phyloP scores from a whole-genome alignment of 352 stramenopile genomes.

The Globisporangium spinosum region DNA sequence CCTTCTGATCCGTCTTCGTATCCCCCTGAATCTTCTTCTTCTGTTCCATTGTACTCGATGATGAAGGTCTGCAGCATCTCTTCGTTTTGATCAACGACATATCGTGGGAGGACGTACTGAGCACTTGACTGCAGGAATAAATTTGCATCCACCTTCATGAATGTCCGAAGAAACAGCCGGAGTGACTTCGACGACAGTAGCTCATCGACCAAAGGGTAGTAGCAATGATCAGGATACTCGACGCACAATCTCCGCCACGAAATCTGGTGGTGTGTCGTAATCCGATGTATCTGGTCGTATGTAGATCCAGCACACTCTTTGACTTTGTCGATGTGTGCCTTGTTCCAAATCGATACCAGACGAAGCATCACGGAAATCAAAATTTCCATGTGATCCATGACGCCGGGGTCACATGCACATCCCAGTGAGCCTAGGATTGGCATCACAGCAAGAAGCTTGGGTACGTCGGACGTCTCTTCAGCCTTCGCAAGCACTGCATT shows the following conservation, averaged over 20 bases:
- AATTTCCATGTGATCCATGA: constrained; percentile 33
- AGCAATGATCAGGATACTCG: constrained; percentile 51
- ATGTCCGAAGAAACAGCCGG: constrained; percentile 51
- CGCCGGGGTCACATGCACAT: constrained; percentile 31
- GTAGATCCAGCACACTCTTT: constrained; percentile 25
- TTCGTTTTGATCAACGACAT: constrained; percentile 57
- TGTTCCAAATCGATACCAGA: constrained; percentile 51
- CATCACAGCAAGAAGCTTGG: constrained; percentile 25
- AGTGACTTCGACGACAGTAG: constrained; percentile 39
- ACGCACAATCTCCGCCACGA: constrained; percentile 57
- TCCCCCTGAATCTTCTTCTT: constrained; percentile 22
- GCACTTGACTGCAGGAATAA: constrained; percentile 48
- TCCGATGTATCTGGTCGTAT: constrained; percentile 49
- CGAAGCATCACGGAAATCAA: constrained; percentile 52
- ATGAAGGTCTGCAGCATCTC: constrained; percentile 46
- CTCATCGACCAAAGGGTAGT: constrained; percentile 54
- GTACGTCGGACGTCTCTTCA: constrained; percentile 29
- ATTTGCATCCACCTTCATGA: constrained; percentile 43
- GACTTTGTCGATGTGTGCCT: constrained; percentile 27
- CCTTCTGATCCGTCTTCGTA: constrained; percentile 22
- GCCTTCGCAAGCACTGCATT: constrained; percentile 27
- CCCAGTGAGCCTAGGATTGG: constrained; percentile 36
- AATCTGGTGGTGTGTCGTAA: constrained; percentile 34
- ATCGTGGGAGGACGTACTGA: constrained; percentile 53
- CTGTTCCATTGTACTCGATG: constrained; percentile 27